Evolutionary conservation across 2,329 filamentous ascomycete genomes (phyloP), one percentile per base, ranked within the genome.

Genomic region (Fusarium ambrosium): DNA sequence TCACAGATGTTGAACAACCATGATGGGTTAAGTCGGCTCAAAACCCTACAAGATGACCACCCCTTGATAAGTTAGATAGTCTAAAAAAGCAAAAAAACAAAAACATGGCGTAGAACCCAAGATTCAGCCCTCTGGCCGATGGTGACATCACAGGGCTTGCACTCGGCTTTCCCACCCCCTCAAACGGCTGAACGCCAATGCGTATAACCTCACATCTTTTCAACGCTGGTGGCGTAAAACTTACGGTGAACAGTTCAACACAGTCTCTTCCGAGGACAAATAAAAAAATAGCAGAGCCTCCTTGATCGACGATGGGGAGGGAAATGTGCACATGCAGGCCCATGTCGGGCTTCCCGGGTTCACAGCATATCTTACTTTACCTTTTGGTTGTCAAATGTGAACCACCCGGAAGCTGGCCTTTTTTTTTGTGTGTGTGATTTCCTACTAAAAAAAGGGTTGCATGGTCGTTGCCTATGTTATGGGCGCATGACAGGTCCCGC

Each of bases 1-100:
- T n/a, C 27, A 11, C 39, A n/a, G 27, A 20, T 16, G 27, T 13
- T 56, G 34, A 66, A 59, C 45, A 20, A 41, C 43, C 36, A 20
- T 24, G 27, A 48, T 62, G 51, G 64, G 22, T 66, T 61, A 11
- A 41, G 16, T 62, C 51, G 60, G 58, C 61, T 62, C 51, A 64
- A 64, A 64, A 65, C 16, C 34, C 22, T 22, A 39, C n/a, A 48
- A 22, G 39, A 62, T 43, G 41, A 62, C 51, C 22, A 32, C 51
- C 61, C 34, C n/a, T 24, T 10, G n/a, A 48, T 7, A 27, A 34
- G 32, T 43, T 9, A 32, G 16, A 8, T 32, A 32, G 29, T 32
- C 29, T 43, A 48, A 55, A 63, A 62, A 63, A 55, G 45, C 45
- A 63, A 63, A 37, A 9, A 62, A 62, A 20, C 29, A 32, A 9